These are phyloP conservation scores for Aegilops umbellulata DNA, from an alignment of 176 grass and related monocot species.

Conservation along the genomic window DNA sequence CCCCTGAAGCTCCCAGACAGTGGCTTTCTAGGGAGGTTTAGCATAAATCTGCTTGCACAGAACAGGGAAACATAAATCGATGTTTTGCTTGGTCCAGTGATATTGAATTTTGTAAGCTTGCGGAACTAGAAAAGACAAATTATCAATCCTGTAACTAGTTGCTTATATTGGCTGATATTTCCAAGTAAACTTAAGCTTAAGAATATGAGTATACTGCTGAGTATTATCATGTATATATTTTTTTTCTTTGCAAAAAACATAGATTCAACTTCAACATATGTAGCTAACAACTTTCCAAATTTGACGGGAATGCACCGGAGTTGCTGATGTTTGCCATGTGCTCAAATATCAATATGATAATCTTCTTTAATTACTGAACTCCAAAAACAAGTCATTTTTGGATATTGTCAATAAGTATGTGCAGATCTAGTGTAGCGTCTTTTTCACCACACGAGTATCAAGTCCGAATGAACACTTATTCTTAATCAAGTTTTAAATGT, in stretches of 20 bases:
- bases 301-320: not conserved
- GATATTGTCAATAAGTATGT: not conserved
- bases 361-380: not conserved
- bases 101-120: not conserved
- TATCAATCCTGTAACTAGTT: not conserved
- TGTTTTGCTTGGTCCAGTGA: not conserved
- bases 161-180: not conserved
- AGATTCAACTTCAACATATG: not conserved
- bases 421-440: not conserved
- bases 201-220: not conserved
- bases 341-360: not conserved
- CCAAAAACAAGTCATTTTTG: not conserved
- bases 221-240: not conserved
- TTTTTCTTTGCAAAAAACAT: not conserved
- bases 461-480: not conserved
- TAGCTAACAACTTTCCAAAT: not conserved
- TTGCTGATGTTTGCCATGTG: not conserved
- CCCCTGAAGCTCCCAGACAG: constrained; percentile 4
- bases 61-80: not conserved
- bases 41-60: not conserved
- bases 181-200: not conserved
- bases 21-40: not conserved
- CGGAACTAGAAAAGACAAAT: not conserved
- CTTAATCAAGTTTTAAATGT: not conserved
- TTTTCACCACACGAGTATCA: not conserved